A percentile compares a stretch with the other conserved stretches of the same genome.
Evolutionary conservation across 2,329 filamentous ascomycete species (phyloP).

Genomic region (Aspergillus clavatus): DNA sequence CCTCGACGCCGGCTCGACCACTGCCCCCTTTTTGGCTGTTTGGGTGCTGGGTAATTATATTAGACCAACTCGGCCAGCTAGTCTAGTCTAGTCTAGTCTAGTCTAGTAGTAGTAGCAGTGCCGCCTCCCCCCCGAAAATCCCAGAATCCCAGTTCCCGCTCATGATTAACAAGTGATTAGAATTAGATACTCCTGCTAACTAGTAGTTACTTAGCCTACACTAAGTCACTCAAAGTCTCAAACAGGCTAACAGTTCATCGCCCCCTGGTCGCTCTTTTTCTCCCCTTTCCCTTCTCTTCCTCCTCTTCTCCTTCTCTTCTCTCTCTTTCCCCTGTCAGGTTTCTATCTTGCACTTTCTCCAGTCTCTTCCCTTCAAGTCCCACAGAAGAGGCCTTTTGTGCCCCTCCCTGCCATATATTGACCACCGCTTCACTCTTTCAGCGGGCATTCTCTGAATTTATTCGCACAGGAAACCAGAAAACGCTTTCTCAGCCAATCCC

Average conservation of each 20-base stretch:
- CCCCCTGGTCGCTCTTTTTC: conserved; percentile 5
- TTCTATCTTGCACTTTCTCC: conserved; percentile 9
- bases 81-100: too few relatives aligned
- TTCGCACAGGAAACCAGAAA: conserved; percentile 18
- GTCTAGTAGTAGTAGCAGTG: too few relatives aligned
- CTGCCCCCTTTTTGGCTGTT: too few relatives aligned
- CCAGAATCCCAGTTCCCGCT: background rate
- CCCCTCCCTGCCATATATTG: conserved; percentile 17
- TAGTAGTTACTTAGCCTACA: too few relatives aligned
- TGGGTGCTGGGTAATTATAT: too few relatives aligned
- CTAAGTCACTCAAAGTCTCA: too few relatives aligned
- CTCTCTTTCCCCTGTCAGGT: conserved; percentile 7
- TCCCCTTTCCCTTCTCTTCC: conserved; percentile 1
- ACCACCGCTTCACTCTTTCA: conserved; percentile 57
- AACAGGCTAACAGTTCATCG: too few relatives aligned
- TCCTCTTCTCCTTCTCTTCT: conserved; percentile 5
- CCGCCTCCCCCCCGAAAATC: too few relatives aligned
- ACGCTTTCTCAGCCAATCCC: conserved; percentile 4
- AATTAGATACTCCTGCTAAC: too few relatives aligned
- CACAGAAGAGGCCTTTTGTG: conserved; percentile 13
- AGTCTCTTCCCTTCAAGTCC: conserved; percentile 8
- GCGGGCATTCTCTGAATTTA: conserved; percentile 63
- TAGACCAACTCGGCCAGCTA: too few relatives aligned
- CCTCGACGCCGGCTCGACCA: too few relatives aligned
- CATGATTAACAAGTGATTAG: too few relatives aligned